Base-by-base conservation (phyloP, 306 rosid genomes). In the Quercus berberidifolia region DNA sequence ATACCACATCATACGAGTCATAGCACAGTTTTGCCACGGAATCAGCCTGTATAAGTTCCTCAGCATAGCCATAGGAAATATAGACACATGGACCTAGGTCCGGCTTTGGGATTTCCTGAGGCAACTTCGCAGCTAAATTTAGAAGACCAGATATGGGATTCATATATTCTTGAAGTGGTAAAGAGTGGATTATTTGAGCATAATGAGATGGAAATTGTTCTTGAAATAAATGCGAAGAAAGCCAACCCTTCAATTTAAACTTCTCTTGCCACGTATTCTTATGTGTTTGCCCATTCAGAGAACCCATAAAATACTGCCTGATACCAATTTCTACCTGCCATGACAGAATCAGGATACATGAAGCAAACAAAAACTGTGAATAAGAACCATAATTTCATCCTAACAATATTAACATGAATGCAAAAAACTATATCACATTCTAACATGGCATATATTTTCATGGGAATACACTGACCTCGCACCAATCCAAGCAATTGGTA, bases 151-250 rank as follows among this genome's bases (percentile, higher is more conserved):
- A 90, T 21, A 73, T 70, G 25, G 99, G 99, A 84, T 96, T 93
- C 97, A 89, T 91, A 88, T 93, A 96, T 58, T 96, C 97, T 87
- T 89, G 93, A 89, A 93, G 86, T 62, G 99, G 99, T 69, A 96
- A 85, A 75, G 86, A 86, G 75, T 85, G 85, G 73, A 96, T 85
- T 65, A 96, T 85, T 90, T 87, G 89, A 82, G 88, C 87, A 83
- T 85, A 93, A 79, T 96, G 98, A 87, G 83, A 85, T 38, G 99
- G 98, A 89, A 96, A 96, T 86, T 92, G 90, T 86, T 93, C 94
- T 85, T 89, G 87, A 90, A 96, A 91, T 77, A 96, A 78, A 76
- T 88, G 88, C 13, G 99, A 93, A 85, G 99, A 91, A 73, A 96
- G 87, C 92, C 92, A 88, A 69, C 99, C 98, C 80, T 85, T 91